phyloP scores from a whole-genome alignment of 2,329 filamentous ascomycete genomes.

The Didymella arachidicola region DNA sequence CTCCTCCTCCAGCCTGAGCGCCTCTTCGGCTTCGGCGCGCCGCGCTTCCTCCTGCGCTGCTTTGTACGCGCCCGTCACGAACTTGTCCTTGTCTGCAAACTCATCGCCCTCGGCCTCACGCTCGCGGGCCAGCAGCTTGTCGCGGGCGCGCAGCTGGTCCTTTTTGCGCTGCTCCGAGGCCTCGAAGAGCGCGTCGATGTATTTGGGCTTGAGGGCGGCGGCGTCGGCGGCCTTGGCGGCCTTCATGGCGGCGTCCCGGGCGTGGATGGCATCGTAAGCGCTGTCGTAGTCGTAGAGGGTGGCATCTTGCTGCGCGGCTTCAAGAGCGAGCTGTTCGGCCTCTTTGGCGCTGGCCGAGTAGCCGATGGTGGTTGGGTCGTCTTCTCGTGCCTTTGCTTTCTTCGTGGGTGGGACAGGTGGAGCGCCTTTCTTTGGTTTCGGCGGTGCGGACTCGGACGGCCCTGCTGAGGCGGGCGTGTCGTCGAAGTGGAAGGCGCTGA shows the following conservation, averaged over 20 bases:
- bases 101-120: constrained; percentile 82
- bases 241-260: constrained; percentile 62
- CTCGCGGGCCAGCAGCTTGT: constrained; percentile 80
- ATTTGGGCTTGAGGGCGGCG: constrained; percentile 72
- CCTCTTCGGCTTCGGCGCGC: constrained; percentile 75
- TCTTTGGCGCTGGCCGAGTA: constrained; percentile 72
- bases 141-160: constrained; percentile 78
- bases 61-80: constrained; percentile 85
- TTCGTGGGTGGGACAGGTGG: constrained; percentile 43
- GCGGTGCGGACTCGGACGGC: constrained; percentile 32
- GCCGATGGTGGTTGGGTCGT: constrained; percentile 55
- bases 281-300: constrained; percentile 86
- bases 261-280: constrained; percentile 79
- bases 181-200: constrained; percentile 77
- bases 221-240: constrained; percentile 58
- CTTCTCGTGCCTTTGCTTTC: constrained; percentile 50
- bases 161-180: constrained; percentile 79
- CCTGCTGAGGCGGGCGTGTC: constrained; percentile 52
- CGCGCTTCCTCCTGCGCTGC: constrained; percentile 79
- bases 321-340: constrained; percentile 69
- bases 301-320: constrained; percentile 72
- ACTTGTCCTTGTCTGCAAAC: constrained; percentile 83
- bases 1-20: constrained; percentile 69
- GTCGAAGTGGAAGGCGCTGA: constrained; percentile 66
- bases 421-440: constrained; percentile 50